phyloP scores from a whole-genome alignment of 2,329 filamentous ascomycete species.

The Domatiomyces catenatus region DNA sequence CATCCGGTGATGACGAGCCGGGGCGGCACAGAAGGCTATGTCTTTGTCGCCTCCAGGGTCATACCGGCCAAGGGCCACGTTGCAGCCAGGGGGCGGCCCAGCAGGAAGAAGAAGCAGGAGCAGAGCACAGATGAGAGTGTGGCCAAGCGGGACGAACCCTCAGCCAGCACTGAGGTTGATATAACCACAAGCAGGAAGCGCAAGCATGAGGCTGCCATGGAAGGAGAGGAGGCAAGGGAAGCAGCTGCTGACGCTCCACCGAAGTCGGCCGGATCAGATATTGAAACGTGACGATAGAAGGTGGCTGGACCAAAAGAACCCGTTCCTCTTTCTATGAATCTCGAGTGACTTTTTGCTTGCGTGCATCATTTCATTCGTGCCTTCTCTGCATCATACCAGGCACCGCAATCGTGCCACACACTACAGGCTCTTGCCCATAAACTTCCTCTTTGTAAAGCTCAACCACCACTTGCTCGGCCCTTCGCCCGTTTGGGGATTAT shows the following conservation, averaged over 20 bases:
- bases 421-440: constrained; percentile 88
- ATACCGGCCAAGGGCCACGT: constrained; percentile 61
- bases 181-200: neutral
- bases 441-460: constrained; percentile 97
- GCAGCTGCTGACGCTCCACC: neutral
- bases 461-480: constrained; percentile 88
- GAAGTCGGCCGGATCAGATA: neutral
- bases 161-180: neutral
- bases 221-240: neutral
- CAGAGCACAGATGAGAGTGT: neutral
- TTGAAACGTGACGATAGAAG: neutral
- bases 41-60: constrained; percentile 72
- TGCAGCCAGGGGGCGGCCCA: constrained; percentile 57
- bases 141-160: too few relatives aligned
- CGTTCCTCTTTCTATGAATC: neutral
- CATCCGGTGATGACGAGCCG: constrained; percentile 85
- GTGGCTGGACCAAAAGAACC: neutral
- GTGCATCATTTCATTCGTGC: neutral
- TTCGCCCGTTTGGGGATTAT: constrained; percentile 33
- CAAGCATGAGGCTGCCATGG: neutral
- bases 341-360: neutral
- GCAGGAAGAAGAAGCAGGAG: constrained; percentile 33
- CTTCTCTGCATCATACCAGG: neutral
- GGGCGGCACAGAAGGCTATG: constrained; percentile 77
- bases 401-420: neutral